These are phyloP conservation scores for Cyberlindnera xishuangbannaensis DNA, from an alignment of 805 yeast species.

Conservation along the genomic window DNA sequence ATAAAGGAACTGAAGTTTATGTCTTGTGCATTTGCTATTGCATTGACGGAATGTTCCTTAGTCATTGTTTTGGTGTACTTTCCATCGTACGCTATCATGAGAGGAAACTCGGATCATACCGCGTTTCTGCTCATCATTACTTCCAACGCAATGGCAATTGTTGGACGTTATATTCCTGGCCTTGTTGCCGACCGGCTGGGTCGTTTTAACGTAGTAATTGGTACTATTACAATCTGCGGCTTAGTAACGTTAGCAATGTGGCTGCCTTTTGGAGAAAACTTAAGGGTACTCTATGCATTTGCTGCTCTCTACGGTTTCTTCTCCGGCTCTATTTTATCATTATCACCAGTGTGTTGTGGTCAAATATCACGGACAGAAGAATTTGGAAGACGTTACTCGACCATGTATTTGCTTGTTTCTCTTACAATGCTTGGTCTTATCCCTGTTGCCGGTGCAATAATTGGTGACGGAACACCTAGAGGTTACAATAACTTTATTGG, in stretches of 20 bases:
- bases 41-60: conserved; percentile 42
- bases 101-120: conserved; percentile 35
- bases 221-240: conserved; percentile 28
- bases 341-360: conserved; percentile 55
- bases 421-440: conserved; percentile 43
- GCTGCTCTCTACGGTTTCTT: conserved; percentile 45
- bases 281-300: conserved; percentile 35
- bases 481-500: conserved; percentile 15
- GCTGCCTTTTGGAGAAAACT: conserved; percentile 34
- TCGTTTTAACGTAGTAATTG: conserved; percentile 47
- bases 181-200: conserved; percentile 42
- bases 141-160: conserved; percentile 35
- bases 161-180: conserved; percentile 40
- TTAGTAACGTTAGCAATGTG: conserved; percentile 34
- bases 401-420: conserved; percentile 53
- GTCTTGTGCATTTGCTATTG: conserved; percentile 38
- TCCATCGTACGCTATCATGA: conserved; percentile 44
- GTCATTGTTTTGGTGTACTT: conserved; percentile 42
- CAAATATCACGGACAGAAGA: conserved; percentile 48
- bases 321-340: conserved; percentile 48
- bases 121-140: conserved; percentile 42
- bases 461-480: conserved; percentile 25
- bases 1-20: conserved; percentile 41
- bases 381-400: conserved; percentile 50
- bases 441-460: conserved; percentile 46